phyloP scores from a whole-genome alignment of 83 land plant species.

The Diphasiastrum complanatum region DNA sequence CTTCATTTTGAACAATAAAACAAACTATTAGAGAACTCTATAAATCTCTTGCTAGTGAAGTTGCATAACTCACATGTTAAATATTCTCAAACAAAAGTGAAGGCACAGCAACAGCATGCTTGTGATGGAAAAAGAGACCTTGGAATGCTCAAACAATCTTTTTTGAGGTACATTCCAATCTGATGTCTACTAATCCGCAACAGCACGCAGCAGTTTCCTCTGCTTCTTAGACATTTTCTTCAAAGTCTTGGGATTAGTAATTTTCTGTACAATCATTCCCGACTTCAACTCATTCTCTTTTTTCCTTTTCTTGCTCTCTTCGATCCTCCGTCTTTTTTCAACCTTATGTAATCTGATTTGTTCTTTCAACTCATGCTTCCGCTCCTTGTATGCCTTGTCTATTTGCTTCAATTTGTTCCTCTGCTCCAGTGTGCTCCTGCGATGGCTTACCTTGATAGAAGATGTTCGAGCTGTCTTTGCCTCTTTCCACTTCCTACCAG shows the following conservation, averaged over 20 bases:
- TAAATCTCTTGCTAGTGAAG: too few species aligned
- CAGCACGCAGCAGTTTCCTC: constrained; percentile 54
- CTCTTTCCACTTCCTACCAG: constrained; percentile 91
- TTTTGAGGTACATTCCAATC: too few species aligned
- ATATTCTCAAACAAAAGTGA: too few species aligned
- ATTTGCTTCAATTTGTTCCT: constrained; percentile 52
- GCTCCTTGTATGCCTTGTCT: constrained; percentile 68
- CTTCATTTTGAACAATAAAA: too few species aligned
- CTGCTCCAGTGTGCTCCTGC: constrained; percentile 48
- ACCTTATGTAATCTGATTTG: constrained; percentile 73
- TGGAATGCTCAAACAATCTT: too few species aligned
- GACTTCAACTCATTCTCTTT: constrained; percentile 68
- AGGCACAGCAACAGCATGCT: too few species aligned
- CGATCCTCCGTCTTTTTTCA: constrained; percentile 70
- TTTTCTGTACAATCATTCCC: constrained; percentile 63
- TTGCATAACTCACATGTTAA: too few species aligned
- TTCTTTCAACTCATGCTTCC: constrained; percentile 79
- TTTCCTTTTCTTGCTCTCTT: constrained; percentile 85
- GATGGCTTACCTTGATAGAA: constrained; percentile 42
- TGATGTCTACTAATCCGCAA: constrained; percentile 68
- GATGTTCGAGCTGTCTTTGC: constrained; percentile 55
- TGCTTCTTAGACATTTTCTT: constrained; percentile 87
- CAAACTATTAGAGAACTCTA: too few species aligned
- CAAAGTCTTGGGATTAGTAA: constrained; percentile 80
- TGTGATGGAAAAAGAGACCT: too few species aligned